Evolutionary conservation across 2,329 filamentous ascomycete species (phyloP).

Genomic region (Fusarium ambrosium): DNA sequence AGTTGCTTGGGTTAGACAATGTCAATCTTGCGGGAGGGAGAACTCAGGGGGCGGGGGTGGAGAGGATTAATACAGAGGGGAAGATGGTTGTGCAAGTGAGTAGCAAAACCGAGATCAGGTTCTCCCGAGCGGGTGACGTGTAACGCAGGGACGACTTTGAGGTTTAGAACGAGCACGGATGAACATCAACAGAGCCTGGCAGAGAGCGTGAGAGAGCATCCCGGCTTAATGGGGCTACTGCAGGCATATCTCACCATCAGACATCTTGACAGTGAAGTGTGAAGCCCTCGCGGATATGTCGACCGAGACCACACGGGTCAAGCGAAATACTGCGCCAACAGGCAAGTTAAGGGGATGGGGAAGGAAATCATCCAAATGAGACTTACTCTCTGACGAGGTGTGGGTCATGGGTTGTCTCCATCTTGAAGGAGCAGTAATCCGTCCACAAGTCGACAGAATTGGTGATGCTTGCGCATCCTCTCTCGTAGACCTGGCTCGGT

Average conservation of each 20-base stretch:
- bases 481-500: slow-evolving; percentile 84
- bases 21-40: slow-evolving; percentile 41
- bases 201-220: slow-evolving; percentile 75
- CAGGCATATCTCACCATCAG: slow-evolving; percentile 80
- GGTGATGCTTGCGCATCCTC: slow-evolving; percentile 91
- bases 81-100: slow-evolving; percentile 64
- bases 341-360: slow-evolving; percentile 75
- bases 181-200: slow-evolving; percentile 70
- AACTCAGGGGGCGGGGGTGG: slow-evolving; percentile 52
- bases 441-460: slow-evolving; percentile 97
- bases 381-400: slow-evolving; percentile 99
- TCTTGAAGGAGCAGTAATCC: slow-evolving; percentile 97
- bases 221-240: slow-evolving; percentile 68
- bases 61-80: slow-evolving; percentile 71
- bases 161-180: slow-evolving; percentile 54
- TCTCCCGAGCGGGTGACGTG: slow-evolving; percentile 53
- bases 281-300: slow-evolving; percentile 52
- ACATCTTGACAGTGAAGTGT: slow-evolving; percentile 55
- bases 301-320: slow-evolving; percentile 58
- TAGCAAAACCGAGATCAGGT: slow-evolving; percentile 62
- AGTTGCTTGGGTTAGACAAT: slow-evolving; percentile 48
- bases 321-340: slow-evolving; percentile 59
- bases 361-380: slow-evolving; percentile 73
- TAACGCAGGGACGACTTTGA: slow-evolving; percentile 56
- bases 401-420: slow-evolving; percentile 94